Evolutionary conservation across 768 basidiomycete genomes (phyloP).

Genomic region (Tricholoma furcatifolium): DNA sequence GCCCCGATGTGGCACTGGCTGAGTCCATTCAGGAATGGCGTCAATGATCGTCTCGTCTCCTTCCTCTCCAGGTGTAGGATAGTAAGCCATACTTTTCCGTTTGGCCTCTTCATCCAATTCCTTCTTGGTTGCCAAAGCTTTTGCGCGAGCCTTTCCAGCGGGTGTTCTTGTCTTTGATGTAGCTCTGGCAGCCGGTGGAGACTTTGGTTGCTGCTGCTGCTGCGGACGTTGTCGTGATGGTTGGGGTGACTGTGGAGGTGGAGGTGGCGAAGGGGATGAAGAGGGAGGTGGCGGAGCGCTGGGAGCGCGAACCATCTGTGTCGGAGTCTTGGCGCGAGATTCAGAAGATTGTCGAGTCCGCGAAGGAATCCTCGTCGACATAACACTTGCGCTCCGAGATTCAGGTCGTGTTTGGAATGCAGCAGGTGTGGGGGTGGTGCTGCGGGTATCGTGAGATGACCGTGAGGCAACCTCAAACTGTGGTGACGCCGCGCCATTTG

Average conservation of each 20-base stretch:
- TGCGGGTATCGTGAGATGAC: constrained; percentile 31
- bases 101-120: constrained; percentile 41
- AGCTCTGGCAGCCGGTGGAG: constrained; percentile 28
- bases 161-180: constrained; percentile 28
- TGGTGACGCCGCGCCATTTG: constrained; percentile 16
- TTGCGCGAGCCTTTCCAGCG: constrained; percentile 33
- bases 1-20: constrained; percentile 62
- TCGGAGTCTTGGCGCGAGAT: constrained; percentile 41
- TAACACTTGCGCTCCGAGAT: constrained; percentile 28
- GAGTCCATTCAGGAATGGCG: constrained; percentile 83
- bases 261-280: constrained; percentile 23
- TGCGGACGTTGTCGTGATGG: constrained; percentile 29
- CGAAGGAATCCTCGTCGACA: constrained; percentile 41
- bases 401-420: constrained; percentile 25
- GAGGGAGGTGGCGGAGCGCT: constrained; percentile 36
- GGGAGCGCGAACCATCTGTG: constrained; percentile 30
- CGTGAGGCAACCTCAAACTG: constrained; percentile 11
- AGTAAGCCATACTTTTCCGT: constrained; percentile 62
- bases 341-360: constrained; percentile 44
- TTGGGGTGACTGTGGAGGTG: neutral
- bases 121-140: constrained; percentile 39
- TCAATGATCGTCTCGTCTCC: constrained; percentile 49
- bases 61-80: constrained; percentile 54
- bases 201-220: constrained; percentile 30
- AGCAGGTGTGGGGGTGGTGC: constrained; percentile 41